Evolutionary conservation across 805 yeast species (phyloP).

Genomic region (Huiozyma naganishii): DNA sequence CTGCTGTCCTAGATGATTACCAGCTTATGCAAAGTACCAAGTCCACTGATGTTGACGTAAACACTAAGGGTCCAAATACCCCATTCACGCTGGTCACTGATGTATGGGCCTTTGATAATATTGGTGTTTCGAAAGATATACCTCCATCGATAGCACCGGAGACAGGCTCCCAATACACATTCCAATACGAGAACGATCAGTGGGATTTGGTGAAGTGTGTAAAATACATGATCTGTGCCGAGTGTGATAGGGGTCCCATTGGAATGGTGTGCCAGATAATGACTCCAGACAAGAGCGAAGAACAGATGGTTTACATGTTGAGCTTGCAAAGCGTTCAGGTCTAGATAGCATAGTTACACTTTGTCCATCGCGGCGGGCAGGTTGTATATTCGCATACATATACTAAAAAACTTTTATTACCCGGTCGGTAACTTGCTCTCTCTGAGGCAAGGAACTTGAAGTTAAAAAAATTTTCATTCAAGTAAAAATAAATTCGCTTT

Average conservation of each 20-base stretch:
- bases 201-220: conserved; percentile 30
- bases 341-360: not conserved
- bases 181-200: conserved; percentile 12
- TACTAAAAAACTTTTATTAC: not conserved
- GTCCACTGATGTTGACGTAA: conserved; percentile 1
- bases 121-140: conserved; percentile 51
- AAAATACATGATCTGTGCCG: conserved; percentile 56
- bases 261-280: conserved; percentile 47
- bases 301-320: conserved; percentile 32
- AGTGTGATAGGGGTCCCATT: conserved; percentile 68
- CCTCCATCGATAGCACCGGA: conserved; percentile 7
- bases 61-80: not conserved
- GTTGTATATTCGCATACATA: not conserved
- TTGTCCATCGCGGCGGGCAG: too few species aligned
- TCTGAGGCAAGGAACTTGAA: too few species aligned
- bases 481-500: too few species aligned
- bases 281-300: conserved; percentile 8
- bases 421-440: too few species aligned
- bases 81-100: conserved; percentile 39
- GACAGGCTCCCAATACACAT: conserved; percentile 15
- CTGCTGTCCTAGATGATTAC: conserved; percentile 8
- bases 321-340: conserved; percentile 34
- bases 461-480: too few species aligned
- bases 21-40: conserved; percentile 12
- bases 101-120: conserved; percentile 72